Base-by-base conservation (phyloP, 495 filamentous ascomycete species). In the Aspergillus ellipticus region DNA sequence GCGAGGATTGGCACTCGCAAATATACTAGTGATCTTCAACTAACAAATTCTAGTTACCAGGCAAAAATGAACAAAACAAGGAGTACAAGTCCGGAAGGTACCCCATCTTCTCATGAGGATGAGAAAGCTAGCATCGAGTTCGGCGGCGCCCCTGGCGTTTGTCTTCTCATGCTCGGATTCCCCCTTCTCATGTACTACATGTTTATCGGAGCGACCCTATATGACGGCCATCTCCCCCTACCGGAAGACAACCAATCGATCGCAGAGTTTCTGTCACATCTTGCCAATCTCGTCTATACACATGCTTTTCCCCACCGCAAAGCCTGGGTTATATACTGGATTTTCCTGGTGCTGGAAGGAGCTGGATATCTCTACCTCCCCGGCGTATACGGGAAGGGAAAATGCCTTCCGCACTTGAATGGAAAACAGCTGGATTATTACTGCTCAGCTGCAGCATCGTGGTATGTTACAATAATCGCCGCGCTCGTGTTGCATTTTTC, bases 111-210 rank as follows among this genome's bases (percentile, higher is more conserved):
- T 6, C 9, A 20, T 13, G 29, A 47, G 13, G 45, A 48, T 17
- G 45, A 48, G 17, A n/a, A 47, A 24, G 39, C 26, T 20, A 39
- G 19, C 11, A 88, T 88, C 66, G 93, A 97, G 62, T 97, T 97
- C 62, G 90, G 92, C 48, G 93, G 93, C 51, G 81, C 89, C 8
- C 72, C 75, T 20, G 92, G 92, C 43, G 83, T 88, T 21, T 67
- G 67, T 20, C 74, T 79, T 41, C 83, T 95, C 76, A 97, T 97
- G 89, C 72, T 90, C 52, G 87, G 84, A 47, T 97, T 96, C 70
- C 93, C 93, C 15, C 26, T 85, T 21, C 74, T 97, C 45, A 97
- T 97, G 93, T 97, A 87, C 78, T 97, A 96, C 75, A 92, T 97
- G 89, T 97, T 89, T 89, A 85, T 96, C 65, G 93, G 93, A 20